Base-by-base conservation (phyloP, 345 rosid genomes). In the Citrus trifoliata region DNA sequence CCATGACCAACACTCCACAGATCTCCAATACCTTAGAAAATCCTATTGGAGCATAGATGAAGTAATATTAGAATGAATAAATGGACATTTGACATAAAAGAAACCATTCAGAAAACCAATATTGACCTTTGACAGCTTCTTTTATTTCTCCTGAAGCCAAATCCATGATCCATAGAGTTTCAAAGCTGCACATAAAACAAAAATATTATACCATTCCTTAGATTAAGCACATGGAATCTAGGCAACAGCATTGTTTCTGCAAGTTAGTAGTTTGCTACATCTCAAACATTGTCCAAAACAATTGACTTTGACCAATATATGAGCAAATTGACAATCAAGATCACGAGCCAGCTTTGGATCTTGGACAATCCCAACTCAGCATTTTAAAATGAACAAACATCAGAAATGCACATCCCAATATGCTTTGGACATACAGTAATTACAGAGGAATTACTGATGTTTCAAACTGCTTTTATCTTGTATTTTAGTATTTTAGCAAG, bases 81-180 rank as follows among this genome's bases (percentile, higher is more conserved):
- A 37, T 18, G 63, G 40, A 63, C 27, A 35, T 19, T 63, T 32
- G 67, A 74, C 6, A 28, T 76, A 40, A 56, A 81, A 38, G 25
- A 80, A 37, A 61, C 55, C 62, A n/a, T 63, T 65, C 51, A 71
- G 24, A 78, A 46, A 78, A 59, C 59, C 33, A 77, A 80, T 76
- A 67, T 73, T 76, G 81, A 94, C 99, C 99, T 91, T 80, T 83
- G 38, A 90, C 82, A 70, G 80, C 83, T 82, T 93, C 93, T 87
- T 85, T 87, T 46, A 89, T 86, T 81, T 89, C 83, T 81, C 98
- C 95, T 37, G 89, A 88, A 74, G 87, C 84, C 77, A 82, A 78
- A 85, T 96, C 92, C 81, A 94, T 72, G 37, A 88, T 83, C 99
- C 99, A 96, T 56, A 90, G 78, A 80, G 84, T 83, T 27, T 93